phyloP scores from a whole-genome alignment of 164 flowering plant genomes.

The Piper longum region DNA sequence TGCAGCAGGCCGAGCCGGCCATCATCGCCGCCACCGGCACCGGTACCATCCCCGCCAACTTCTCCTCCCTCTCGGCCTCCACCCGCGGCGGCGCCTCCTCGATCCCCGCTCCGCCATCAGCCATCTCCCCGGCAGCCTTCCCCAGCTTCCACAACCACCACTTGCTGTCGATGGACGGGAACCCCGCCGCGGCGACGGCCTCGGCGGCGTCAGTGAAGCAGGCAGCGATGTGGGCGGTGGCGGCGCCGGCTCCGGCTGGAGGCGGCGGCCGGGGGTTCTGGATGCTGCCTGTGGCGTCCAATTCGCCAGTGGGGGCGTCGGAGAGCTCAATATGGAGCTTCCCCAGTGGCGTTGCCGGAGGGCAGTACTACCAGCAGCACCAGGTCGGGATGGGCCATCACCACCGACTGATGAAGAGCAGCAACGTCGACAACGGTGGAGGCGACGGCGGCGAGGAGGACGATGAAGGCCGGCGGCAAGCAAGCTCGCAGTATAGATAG shows the following conservation, averaged over 20 bases:
- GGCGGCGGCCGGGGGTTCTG: constrained; percentile 32
- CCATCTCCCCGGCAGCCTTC: constrained; percentile 41
- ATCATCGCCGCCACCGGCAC: constrained; percentile 81
- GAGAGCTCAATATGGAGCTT: constrained; percentile 57
- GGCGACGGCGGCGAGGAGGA: background rate
- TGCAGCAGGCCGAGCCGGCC: constrained; percentile 80
- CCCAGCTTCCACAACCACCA: constrained; percentile 21
- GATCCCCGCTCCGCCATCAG: constrained; percentile 46
- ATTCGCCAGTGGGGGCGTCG: constrained; percentile 11
- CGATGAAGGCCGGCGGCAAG: background rate
- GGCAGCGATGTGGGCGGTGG: constrained; percentile 61
- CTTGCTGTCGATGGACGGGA: no score
- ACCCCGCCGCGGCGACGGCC: background rate
- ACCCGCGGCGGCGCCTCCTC: constrained; percentile 43
- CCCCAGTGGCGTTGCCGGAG: constrained; percentile 8
- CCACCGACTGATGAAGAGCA: background rate
- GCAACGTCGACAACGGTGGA: background rate
- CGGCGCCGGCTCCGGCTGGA: constrained; percentile 33
- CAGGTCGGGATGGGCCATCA: background rate
- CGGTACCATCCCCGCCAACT: constrained; percentile 78
- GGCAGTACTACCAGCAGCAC: background rate
- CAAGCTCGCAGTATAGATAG: background rate
- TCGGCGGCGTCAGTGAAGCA: constrained; percentile 17
- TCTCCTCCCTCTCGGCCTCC: constrained; percentile 57
- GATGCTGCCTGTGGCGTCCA: constrained; percentile 39